Percentiles rank a stretch among this genome's conserved stretches.
Conservation (phyloP, 345 rosid species). For the Salix suchowensis region DNA sequence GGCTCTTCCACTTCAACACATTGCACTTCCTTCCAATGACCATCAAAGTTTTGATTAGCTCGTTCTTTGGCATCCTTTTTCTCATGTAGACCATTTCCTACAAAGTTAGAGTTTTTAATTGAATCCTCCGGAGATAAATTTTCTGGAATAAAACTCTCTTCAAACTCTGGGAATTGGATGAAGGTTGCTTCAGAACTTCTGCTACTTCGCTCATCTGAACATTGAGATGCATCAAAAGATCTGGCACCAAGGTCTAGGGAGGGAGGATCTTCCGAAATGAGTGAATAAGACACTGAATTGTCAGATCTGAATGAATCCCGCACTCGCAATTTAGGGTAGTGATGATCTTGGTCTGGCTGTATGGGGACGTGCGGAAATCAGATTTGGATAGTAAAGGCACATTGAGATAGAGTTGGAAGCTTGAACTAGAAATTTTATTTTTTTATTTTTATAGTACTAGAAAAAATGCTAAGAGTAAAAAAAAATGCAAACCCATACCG, state of each 20-base stretch:
- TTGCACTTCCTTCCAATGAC: conserved; percentile 50
- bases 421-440: not conserved
- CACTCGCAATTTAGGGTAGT: conserved; percentile 69
- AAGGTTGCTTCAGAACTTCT: conserved; percentile 50
- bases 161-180: conserved; percentile 48
- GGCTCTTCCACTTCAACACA: conserved; percentile 52
- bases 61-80: conserved; percentile 36
- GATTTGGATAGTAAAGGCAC: conserved; percentile 1
- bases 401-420: conserved; percentile 6
- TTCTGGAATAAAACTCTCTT: conserved; percentile 32
- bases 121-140: conserved; percentile 33
- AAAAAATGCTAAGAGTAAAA: not conserved
- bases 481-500: conserved; percentile 23
- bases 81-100: conserved; percentile 21
- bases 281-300: conserved; percentile 32
- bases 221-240: conserved; percentile 44
- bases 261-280: conserved; percentile 34
- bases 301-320: conserved; percentile 59
- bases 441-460: not conserved
- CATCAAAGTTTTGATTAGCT: conserved; percentile 37
- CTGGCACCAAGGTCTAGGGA: conserved; percentile 24
- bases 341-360: conserved; percentile 44
- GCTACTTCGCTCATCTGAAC: conserved; percentile 50
- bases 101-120: conserved; percentile 22
- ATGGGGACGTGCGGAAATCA: conserved; percentile 14